phyloP scores from a whole-genome alignment of 352 stramenopile genomes.

The Phytopythium sindhum region DNA sequence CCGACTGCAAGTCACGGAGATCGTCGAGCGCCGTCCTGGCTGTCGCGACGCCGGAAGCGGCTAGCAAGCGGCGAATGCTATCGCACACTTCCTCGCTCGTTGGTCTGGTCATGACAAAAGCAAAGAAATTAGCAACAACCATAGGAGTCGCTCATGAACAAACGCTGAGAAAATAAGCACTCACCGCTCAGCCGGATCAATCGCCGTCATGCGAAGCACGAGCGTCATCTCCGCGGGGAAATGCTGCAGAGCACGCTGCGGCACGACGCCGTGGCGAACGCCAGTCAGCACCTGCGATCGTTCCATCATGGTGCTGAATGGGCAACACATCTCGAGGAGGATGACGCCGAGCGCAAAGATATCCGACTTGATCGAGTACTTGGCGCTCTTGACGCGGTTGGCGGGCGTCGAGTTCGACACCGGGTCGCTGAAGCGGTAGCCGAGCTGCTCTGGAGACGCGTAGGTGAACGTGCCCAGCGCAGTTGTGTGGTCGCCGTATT shows the following conservation, averaged over 20 bases:
- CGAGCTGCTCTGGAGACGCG: conserved; percentile 83
- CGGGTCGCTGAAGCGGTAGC: conserved; percentile 46
- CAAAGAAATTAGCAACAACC: background rate
- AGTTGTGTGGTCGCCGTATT: conserved; percentile 66
- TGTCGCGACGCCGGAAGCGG: conserved; percentile 28
- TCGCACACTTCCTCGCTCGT: conserved; percentile 60
- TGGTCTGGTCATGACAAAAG: conserved; percentile 13
- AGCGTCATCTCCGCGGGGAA: conserved; percentile 73
- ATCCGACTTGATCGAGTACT: conserved; percentile 83
- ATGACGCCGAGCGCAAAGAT: conserved; percentile 84
- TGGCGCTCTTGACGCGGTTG: conserved; percentile 61
- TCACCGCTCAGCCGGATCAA: conserved; percentile 60
- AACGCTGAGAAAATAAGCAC: background rate
- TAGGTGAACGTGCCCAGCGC: conserved; percentile 82
- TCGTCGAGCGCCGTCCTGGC: conserved; percentile 55
- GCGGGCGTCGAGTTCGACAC: conserved; percentile 34
- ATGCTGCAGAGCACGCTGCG: conserved; percentile 49
- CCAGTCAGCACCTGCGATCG: conserved; percentile 76
- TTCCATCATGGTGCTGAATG: conserved; percentile 86
- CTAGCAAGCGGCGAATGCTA: conserved; percentile 44
- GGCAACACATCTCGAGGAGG: conserved; percentile 78
- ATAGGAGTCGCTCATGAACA: background rate
- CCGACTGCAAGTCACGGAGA: conserved; percentile 54
- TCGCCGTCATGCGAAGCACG: conserved; percentile 72
- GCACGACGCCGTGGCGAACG: conserved; percentile 77